Conservation (phyloP, 1,139 yeast species). For the Yamadazyma diddensiae region DNA sequence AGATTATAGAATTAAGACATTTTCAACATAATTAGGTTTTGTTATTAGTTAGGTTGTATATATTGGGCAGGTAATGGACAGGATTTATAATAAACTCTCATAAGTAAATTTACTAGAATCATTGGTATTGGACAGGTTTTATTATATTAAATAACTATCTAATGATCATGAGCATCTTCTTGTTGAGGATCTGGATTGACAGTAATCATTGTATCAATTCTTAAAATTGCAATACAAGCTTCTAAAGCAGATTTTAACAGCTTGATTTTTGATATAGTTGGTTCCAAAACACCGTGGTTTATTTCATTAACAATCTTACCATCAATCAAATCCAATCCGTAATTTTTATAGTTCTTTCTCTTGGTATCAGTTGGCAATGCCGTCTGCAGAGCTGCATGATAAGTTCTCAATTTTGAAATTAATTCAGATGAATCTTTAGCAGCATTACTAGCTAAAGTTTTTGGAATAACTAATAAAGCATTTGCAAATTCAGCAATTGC, state of each 20-base stretch:
- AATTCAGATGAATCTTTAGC: conserved; percentile 96
- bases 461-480: conserved; percentile 88
- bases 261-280: conserved; percentile 88
- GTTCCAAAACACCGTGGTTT: conserved; percentile 87
- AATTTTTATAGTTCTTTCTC: conserved; percentile 81
- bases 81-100: conserved; percentile 1
- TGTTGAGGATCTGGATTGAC: conserved; percentile 94
- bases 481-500: conserved; percentile 98
- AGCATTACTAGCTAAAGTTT: conserved; percentile 95
- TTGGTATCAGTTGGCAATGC: conserved; percentile 80
- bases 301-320: conserved; percentile 91
- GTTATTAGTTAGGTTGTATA: conserved; percentile 3
- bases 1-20: neutral
- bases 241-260: conserved; percentile 94
- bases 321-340: conserved; percentile 86
- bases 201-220: conserved; percentile 97
- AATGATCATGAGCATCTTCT: conserved; percentile 83
- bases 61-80: conserved; percentile 4
- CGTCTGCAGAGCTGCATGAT: conserved; percentile 92
- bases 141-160: conserved; percentile 8
- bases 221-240: conserved; percentile 94
- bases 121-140: neutral
- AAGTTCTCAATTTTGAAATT: conserved; percentile 91
- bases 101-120: too few relatives aligned
- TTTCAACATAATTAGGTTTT: conserved; percentile 1